These are phyloP conservation scores for Calycina herbarum DNA, from an alignment of 2,329 filamentous ascomycete species.

Conservation along the genomic window DNA sequence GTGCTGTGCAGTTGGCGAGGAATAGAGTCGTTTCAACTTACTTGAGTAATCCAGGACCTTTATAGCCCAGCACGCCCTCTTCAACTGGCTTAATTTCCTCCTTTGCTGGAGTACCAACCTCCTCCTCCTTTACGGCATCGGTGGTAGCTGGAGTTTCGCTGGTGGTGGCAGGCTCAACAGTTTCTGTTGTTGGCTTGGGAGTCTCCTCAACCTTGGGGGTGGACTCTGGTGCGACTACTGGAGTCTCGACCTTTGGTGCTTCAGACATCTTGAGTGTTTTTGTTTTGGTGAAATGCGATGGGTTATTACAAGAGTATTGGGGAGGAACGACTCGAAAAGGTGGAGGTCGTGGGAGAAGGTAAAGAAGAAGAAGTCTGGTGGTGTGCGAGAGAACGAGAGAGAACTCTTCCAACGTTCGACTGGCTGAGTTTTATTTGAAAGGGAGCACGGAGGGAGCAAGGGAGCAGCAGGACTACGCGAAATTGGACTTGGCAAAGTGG, in stretches of 20 bases:
- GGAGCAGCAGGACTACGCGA: constrained; percentile 17
- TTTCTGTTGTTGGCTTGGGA: constrained; percentile 36
- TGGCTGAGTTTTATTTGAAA: too few species aligned
- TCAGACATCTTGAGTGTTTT: constrained; percentile 52
- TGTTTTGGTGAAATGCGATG: constrained; percentile 15
- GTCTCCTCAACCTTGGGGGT: constrained; percentile 32
- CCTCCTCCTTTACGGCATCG: constrained; percentile 43
- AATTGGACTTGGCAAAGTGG: constrained; percentile 9
- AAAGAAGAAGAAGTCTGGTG: constrained; percentile 24
- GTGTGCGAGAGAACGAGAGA: background rate
- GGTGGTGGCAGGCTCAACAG: constrained; percentile 40
- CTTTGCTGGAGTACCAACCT: constrained; percentile 46
- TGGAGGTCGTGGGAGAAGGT: constrained; percentile 4
- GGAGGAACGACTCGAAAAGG: constrained; percentile 27
- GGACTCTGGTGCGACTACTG: constrained; percentile 34
- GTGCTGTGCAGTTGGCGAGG: background rate
- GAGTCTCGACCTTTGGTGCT: constrained; percentile 64
- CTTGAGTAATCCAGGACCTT: constrained; percentile 80
- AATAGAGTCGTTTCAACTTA: constrained; percentile 50
- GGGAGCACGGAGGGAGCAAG: constrained; percentile 15
- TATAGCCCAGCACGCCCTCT: constrained; percentile 85
- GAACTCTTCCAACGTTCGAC: too few species aligned
- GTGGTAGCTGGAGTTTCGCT: constrained; percentile 57
- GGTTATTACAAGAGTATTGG: constrained; percentile 24
- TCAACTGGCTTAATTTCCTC: constrained; percentile 48